Evolutionary conservation across 1,284 basidiomycete species (phyloP).

Genomic region (Ustilago curta): DNA sequence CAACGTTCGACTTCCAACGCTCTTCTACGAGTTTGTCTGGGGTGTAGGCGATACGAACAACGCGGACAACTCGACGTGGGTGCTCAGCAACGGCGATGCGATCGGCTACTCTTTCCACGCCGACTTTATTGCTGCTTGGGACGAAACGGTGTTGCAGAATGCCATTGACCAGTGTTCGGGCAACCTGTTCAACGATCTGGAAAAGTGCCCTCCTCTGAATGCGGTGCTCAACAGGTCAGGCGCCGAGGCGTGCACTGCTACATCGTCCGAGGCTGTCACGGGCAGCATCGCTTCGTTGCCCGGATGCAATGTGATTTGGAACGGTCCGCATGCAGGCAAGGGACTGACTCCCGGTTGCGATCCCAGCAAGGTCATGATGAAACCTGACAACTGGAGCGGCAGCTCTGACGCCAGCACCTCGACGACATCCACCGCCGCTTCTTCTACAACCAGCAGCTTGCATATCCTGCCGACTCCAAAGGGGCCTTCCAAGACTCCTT

Average conservation of each 20-base stretch:
- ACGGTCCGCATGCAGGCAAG: slow-evolving; percentile 46
- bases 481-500: background rate
- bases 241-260: slow-evolving; percentile 9
- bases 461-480: background rate
- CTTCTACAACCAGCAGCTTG: slow-evolving; percentile 3
- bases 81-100: slow-evolving; percentile 52
- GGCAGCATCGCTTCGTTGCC: slow-evolving; percentile 34
- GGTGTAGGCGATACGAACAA: slow-evolving; percentile 16
- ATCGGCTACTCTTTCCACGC: slow-evolving; percentile 72
- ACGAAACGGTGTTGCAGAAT: slow-evolving; percentile 70
- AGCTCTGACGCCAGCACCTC: background rate
- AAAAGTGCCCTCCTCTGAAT: slow-evolving; percentile 70
- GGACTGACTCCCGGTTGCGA: slow-evolving; percentile 40
- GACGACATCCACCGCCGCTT: background rate
- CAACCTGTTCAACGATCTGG: slow-evolving; percentile 69
- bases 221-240: slow-evolving; percentile 27
- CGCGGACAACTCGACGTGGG: slow-evolving; percentile 26
- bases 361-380: slow-evolving; percentile 35
- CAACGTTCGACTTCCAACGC: slow-evolving; percentile 72
- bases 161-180: slow-evolving; percentile 74
- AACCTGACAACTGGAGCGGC: slow-evolving; percentile 17
- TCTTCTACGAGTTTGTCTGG: slow-evolving; percentile 72
- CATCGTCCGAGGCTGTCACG: slow-evolving; percentile 13
- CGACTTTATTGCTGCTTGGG: slow-evolving; percentile 72
- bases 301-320: slow-evolving; percentile 52